Base-by-base conservation (phyloP, 2,329 filamentous ascomycete genomes). In the Ascosphaera acerosa region DNA sequence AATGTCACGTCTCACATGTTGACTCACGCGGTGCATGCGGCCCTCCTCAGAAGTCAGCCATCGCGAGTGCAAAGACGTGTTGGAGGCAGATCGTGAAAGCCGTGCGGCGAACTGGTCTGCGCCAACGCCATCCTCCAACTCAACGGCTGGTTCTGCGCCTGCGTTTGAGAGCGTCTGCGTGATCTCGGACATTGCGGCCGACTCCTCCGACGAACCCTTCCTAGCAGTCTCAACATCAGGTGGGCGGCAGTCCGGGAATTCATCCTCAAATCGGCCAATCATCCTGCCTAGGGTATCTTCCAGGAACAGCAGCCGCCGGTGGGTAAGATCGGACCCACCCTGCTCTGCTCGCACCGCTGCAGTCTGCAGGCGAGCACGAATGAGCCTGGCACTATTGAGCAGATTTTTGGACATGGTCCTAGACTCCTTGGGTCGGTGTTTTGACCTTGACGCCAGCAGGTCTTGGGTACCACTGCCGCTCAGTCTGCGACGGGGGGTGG, bases 351-450 rank as follows among this genome's bases (percentile, higher is more conserved):
- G 75, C 37, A 68, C 63, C 37, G 94, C 59, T 4, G 82, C 80
- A 12, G 81, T 76, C 47, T 91, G 78, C 30, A 97, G 61, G 30
- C 84, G 64, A 17, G 66, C 59, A 31, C 80, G 67, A 38, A 94
- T 92, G 57, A 89, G 91, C 37, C 87, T 69, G 9, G 87, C 87
- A 40, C 76, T 82, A 29, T 71, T 66, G 34, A 94, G 62, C 23
- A 97, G 54, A 45, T 89, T 78, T 55, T 87, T 90, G 15, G 80
- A 87, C 69, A 92, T 89, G 42, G 89, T 76, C 51, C 82, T 82
- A 22, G 81, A 78, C 27, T 29, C 27, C n/a, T 29, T 29, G 10
- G 16, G 26, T 14, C 26, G 9, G 27, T 16, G 27, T 12, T 29
- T 29, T n/a, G 27, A 17, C 15, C 10, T 15, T 9, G 12, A 5